These are phyloP conservation scores for Cryptococcus sp. DNA, from an alignment of 1,284 basidiomycete species.

Conservation along the genomic window DNA sequence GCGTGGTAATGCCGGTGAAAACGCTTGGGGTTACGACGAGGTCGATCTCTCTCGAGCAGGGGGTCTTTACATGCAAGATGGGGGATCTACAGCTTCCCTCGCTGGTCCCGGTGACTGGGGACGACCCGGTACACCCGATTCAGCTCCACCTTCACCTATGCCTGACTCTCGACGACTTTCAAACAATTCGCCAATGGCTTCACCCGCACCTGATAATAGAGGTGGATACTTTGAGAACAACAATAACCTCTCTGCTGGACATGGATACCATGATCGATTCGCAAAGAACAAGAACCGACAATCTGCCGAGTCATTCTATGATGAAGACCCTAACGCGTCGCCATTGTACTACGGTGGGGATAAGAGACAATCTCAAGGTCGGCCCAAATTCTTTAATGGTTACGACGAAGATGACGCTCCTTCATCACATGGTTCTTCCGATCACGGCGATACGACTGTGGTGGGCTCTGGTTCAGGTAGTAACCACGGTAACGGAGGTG, in stretches of 20 bases:
- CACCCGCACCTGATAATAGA: conserved; percentile 5
- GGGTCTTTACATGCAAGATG: conserved; percentile 30
- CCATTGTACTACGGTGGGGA: conserved; percentile 37
- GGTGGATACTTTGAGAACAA: conserved; percentile 28
- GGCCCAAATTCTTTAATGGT: conserved; percentile 53
- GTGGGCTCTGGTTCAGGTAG: conserved; percentile 30
- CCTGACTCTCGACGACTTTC: conserved; percentile 17
- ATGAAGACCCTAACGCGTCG: conserved; percentile 43
- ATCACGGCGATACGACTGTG: conserved; percentile 38
- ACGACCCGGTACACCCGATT: conserved; percentile 38
- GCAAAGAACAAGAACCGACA: conserved; percentile 27
- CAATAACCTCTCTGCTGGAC: conserved; percentile 24
- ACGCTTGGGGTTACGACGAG: conserved; percentile 62
- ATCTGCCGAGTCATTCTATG: conserved; percentile 47
- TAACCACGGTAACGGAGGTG: conserved; percentile 7
- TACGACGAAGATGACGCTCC: conserved; percentile 56
- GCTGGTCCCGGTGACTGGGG: conserved; percentile 50
- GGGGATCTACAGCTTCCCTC: conserved; percentile 31
- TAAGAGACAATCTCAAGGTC: conserved; percentile 19
- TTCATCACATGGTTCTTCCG: conserved; percentile 45
- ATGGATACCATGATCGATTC: conserved; percentile 43
- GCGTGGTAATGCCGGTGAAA: conserved; percentile 61
- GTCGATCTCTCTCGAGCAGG: conserved; percentile 16
- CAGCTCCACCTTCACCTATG: conserved; percentile 34
- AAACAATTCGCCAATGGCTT: conserved; percentile 15